These are phyloP conservation scores for Solanum commersonii DNA, from an alignment of 257 asterid genomes.

Conservation along the genomic window DNA sequence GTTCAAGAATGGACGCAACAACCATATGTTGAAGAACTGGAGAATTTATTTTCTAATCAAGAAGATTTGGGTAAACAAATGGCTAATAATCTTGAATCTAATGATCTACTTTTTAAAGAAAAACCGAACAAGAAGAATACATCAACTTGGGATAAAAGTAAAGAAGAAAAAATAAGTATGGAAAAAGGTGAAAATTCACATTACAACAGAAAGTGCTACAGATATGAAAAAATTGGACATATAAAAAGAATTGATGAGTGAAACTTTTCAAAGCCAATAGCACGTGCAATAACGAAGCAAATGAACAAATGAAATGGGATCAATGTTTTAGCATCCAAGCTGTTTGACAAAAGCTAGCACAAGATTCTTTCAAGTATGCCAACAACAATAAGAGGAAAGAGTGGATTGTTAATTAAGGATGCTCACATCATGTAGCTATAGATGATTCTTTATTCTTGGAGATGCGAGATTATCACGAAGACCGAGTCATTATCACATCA, in stretches of 20 bases:
- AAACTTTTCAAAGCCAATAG: neutral
- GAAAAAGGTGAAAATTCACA: neutral
- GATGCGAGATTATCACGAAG: neutral
- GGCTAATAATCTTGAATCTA: no score
- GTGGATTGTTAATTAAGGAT: constrained; percentile 2
- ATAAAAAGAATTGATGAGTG: no score
- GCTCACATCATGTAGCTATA: neutral
- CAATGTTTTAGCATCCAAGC: neutral
- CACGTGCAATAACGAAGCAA: neutral
- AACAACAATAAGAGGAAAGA: neutral
- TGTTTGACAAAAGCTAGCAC: neutral
- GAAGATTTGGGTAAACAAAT: neutral
- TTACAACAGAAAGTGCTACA: neutral
- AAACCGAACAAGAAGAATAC: no score
- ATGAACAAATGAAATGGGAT: neutral
- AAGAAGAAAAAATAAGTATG: neutral
- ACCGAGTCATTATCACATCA: neutral
- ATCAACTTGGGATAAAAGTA: neutral
- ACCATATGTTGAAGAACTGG: neutral
- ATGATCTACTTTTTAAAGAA: no score
- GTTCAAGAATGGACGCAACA: neutral
- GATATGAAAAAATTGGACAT: neutral
- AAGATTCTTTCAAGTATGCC: neutral
- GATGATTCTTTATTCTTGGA: neutral
- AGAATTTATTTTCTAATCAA: neutral